phyloP scores from a whole-genome alignment of 192 early-diverging fungal genomes.

The Backusella macrospora region DNA sequence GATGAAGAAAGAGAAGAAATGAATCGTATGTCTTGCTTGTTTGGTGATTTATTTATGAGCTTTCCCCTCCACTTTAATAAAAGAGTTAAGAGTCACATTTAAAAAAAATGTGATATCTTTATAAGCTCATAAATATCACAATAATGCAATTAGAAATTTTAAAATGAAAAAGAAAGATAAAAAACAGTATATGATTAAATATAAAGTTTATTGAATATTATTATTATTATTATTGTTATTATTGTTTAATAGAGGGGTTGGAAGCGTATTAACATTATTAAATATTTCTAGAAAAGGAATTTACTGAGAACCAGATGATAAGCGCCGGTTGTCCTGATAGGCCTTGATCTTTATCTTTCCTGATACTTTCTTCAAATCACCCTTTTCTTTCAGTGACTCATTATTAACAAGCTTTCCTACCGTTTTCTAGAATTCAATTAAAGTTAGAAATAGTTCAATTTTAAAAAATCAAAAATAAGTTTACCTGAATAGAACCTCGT shows the following conservation, averaged over 20 bases:
- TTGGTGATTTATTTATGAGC: no score
- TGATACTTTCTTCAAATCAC: conserved; percentile 13
- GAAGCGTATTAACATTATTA: background rate
- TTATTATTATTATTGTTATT: background rate
- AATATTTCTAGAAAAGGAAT: background rate
- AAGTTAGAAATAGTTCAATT: background rate
- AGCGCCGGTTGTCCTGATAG: conserved; percentile 4
- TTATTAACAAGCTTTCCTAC: conserved; percentile 9
- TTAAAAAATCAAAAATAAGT: background rate
- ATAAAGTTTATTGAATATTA: background rate
- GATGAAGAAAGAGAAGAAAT: no score
- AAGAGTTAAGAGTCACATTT: no score
- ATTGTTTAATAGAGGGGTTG: background rate
- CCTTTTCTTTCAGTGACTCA: background rate
- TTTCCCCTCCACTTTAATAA: no score
- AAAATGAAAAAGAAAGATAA: background rate
- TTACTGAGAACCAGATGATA: background rate
- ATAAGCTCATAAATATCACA: no score
- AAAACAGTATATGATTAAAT: background rate
- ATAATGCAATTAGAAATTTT: background rate
- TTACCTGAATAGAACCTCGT: conserved; percentile 8
- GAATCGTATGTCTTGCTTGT: no score
- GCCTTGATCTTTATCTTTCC: conserved; percentile 12
- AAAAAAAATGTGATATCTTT: no score
- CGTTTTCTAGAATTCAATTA: background rate